These are phyloP conservation scores for Phytophthora macrochlamydospora DNA, from an alignment of 352 stramenopile species.

Conservation along the genomic window DNA sequence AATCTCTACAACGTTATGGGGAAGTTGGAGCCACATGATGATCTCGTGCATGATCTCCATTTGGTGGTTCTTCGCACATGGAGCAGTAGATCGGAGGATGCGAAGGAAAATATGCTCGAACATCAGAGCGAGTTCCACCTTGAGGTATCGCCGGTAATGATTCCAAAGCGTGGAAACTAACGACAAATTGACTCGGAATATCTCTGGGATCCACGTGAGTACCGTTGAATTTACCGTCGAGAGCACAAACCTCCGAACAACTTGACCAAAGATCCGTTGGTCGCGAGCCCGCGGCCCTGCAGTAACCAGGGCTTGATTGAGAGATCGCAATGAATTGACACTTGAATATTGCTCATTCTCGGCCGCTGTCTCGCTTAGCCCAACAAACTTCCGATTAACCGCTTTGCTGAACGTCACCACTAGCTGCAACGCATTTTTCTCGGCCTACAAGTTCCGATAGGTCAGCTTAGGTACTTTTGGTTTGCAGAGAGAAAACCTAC, in stretches of 20 bases:
- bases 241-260: constrained; percentile 79
- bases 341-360: constrained; percentile 67
- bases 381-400: constrained; percentile 57
- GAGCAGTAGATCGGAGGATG: constrained; percentile 60
- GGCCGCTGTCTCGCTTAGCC: constrained; percentile 32
- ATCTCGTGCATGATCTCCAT: constrained; percentile 83
- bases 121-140: constrained; percentile 81
- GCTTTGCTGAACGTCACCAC: constrained; percentile 78
- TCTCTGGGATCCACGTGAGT: constrained; percentile 57
- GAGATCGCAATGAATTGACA: constrained; percentile 64
- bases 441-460: constrained; percentile 36
- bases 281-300: constrained; percentile 54
- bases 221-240: constrained; percentile 70
- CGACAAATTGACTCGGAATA: constrained; percentile 67
- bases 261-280: constrained; percentile 69
- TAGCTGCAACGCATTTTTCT: constrained; percentile 76
- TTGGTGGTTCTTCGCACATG: constrained; percentile 59
- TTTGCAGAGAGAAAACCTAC: constrained; percentile 18
- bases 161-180: constrained; percentile 85
- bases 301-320: constrained; percentile 75
- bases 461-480: no score
- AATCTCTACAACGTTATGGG: constrained; percentile 88
- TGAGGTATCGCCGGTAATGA: constrained; percentile 82
- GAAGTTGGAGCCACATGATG: constrained; percentile 77
- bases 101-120: constrained; percentile 86